Evolutionary conservation across 176 grass and related monocot genomes (phyloP).

Genomic region (Thalia dealbata): DNA sequence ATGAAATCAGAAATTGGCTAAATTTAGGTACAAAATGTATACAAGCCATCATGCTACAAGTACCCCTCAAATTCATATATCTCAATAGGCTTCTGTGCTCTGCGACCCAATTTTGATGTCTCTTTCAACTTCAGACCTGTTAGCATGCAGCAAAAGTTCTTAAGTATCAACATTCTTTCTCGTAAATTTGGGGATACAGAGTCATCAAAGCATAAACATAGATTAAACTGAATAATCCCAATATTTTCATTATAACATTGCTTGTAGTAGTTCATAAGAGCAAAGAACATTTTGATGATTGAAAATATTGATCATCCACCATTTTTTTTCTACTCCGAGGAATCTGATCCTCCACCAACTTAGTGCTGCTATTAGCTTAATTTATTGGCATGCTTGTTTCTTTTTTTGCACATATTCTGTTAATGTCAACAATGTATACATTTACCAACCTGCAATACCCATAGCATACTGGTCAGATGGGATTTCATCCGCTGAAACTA

Average conservation of each 20-base stretch:
- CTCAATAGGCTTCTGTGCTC: conserved; percentile 76
- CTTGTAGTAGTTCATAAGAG: not conserved
- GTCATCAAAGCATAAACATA: too few species aligned
- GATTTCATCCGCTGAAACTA: conserved; percentile 52
- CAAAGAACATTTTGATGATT: too few species aligned
- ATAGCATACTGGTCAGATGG: conserved; percentile 57
- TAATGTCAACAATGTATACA: too few species aligned
- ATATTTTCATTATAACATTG: not conserved
- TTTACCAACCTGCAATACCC: conserved; percentile 47
- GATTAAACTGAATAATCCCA: not conserved
- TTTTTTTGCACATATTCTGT: too few species aligned
- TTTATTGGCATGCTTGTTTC: too few species aligned
- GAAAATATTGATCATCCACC: too few species aligned
- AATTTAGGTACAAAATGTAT: not conserved
- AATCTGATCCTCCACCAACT: too few species aligned
- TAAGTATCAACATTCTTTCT: not conserved
- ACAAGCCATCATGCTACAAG: not conserved
- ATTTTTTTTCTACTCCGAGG: too few species aligned
- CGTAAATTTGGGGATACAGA: not conserved
- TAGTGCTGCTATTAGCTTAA: too few species aligned
- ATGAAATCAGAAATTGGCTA: conserved; percentile 4
- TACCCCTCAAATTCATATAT: conserved; percentile 98
- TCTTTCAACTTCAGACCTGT: conserved; percentile 79
- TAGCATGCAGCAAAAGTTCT: conserved; percentile 1
- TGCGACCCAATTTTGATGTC: conserved; percentile 66